A percentile compares a stretch with the other conserved stretches of the same genome.
phyloP scores from a whole-genome alignment of 306 rosid species.

The Astragalus membranaceus region DNA sequence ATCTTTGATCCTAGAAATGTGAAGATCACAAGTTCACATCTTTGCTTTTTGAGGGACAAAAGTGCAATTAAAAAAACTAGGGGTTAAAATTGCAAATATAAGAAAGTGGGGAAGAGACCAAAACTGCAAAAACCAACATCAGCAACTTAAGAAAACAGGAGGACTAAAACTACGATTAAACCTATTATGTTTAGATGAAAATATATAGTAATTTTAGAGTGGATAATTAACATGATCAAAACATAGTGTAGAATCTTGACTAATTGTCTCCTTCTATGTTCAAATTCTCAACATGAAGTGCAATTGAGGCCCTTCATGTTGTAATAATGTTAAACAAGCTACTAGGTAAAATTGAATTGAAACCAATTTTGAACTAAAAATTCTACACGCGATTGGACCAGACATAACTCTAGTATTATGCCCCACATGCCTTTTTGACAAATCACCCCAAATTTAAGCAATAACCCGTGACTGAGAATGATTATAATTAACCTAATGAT shows the following conservation, averaged over 20 bases:
- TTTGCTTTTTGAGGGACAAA: too few species aligned
- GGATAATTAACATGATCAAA: not conserved
- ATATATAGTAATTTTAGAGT: not conserved
- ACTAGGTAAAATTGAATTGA: not conserved
- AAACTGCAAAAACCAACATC: too few species aligned
- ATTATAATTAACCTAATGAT: not conserved
- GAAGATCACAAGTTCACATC: too few species aligned
- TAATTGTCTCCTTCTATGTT: not conserved
- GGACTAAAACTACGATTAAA: too few species aligned
- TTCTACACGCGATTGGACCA: not conserved
- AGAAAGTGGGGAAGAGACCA: too few species aligned
- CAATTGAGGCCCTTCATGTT: not conserved
- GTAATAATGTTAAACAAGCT: not conserved
- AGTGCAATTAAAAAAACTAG: too few species aligned
- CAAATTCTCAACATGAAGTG: not conserved
- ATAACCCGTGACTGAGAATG: not conserved
- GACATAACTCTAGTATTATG: not conserved
- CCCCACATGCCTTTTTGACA: not conserved
- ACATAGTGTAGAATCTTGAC: not conserved
- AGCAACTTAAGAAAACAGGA: too few species aligned
- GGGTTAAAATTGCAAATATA: too few species aligned
- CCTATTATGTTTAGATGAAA: not conserved
- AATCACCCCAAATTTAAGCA: not conserved
- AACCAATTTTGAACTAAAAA: not conserved
- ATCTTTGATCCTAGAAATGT: too few species aligned